Evolutionary conservation across 75 land plant species (phyloP), one percentile per base, ranked within the genome.

Genomic region (Sequoiadendron giganteum): DNA sequence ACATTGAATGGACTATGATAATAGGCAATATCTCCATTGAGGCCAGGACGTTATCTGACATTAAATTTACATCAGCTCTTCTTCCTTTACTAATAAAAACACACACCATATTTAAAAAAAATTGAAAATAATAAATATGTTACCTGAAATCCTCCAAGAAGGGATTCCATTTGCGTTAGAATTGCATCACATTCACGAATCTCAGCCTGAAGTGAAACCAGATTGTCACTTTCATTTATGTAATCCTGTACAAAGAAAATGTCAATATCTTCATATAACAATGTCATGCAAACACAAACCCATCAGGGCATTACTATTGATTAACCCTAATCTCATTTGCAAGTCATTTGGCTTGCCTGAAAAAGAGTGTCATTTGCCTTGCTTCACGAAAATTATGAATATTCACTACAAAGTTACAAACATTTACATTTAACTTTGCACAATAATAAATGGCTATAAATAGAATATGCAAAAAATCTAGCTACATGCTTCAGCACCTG

Each of bases 131-230:
- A 43, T 43, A 13, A 76, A 13, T 81, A 18, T 30, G 5, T 84
- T 93, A 98, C 99, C 99, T 98, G 99, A 90, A 98, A 98, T 79
- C 99, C 99, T 86, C 95, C 94, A 68, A 98, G 95, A 72, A 98
- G 94, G 42, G 95, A 88, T 89, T 98, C 99, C 99, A 98, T 98
- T 77, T 98, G 96, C 32, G 99, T 93, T 55, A 98, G 91, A 32
- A 98, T 98, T 78, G 87, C 76, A 85, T 98, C 99, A 89, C 99
- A 98, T 25, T 98, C 99, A 72, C 95, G 96, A 73, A 98, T 98
- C 92, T 98, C 97, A 78, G 95, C 96, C 91, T 97, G 99, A 42
- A 98, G 91, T 8, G 95, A 95, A 40, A 98, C 94, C 85, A 96
- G 86, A 86, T 98, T 97, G 88, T 98, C 99, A 91, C 99, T 98